These are phyloP conservation scores for Komagataea norvegica DNA, from an alignment of 1,139 yeast species.

Conservation along the genomic window DNA sequence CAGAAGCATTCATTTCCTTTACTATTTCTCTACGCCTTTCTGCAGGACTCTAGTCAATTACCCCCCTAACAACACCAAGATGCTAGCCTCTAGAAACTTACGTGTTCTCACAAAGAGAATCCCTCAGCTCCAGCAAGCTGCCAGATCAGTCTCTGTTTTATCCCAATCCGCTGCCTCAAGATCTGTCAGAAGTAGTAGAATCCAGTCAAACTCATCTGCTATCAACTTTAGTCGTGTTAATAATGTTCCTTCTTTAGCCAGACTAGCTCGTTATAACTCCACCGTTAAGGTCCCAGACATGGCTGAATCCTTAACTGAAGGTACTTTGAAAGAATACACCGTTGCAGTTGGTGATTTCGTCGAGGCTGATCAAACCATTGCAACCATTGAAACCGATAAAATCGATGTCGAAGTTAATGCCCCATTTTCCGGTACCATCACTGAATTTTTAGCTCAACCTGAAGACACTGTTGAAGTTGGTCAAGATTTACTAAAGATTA, in stretches of 20 bases:
- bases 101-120: constrained; percentile 18
- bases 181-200: no score
- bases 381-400: constrained; percentile 97
- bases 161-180: constrained; percentile 6
- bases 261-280: constrained; percentile 29
- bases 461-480: constrained; percentile 97
- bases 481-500: constrained; percentile 84
- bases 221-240: constrained; percentile 3
- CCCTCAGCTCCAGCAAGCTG: constrained; percentile 12
- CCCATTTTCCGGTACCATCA: constrained; percentile 86
- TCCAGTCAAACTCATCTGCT: constrained; percentile 8
- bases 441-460: constrained; percentile 74
- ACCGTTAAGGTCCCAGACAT: constrained; percentile 84
- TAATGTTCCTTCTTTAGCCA: constrained; percentile 7
- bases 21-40: background rate
- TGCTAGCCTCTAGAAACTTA: constrained; percentile 24
- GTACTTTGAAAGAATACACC: constrained; percentile 78
- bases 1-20: no score
- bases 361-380: constrained; percentile 82
- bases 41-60: no score
- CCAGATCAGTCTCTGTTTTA: constrained; percentile 18
- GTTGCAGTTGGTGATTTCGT: constrained; percentile 88
- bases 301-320: constrained; percentile 99
- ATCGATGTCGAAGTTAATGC: constrained; percentile 96
- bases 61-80: no score